Conservation (phyloP, 257 asterid genomes). For the Solanum paucissectum region DNA sequence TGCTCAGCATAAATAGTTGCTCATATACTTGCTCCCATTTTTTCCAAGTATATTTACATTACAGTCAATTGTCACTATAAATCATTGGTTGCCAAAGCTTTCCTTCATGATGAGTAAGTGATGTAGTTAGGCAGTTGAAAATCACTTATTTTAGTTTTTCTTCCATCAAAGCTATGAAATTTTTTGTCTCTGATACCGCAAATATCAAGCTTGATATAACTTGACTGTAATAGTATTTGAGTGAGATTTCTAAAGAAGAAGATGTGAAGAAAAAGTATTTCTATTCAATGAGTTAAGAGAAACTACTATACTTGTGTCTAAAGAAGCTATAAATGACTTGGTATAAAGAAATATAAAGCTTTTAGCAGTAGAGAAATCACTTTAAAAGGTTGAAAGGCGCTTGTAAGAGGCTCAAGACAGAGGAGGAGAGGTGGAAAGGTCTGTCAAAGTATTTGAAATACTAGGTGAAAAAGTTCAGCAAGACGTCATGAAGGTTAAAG, state of each 20-base stretch:
- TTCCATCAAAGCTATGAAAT: constrained; percentile 14
- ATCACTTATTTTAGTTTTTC: constrained; percentile 2
- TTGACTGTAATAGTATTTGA: constrained; percentile 15
- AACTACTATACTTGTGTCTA: background rate
- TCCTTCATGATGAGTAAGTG: constrained; percentile 22
- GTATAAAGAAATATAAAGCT: constrained; percentile 14
- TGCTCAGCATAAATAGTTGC: no score
- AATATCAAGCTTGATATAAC: constrained; percentile 11
- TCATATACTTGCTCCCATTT: constrained; percentile 17
- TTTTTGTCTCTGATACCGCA: constrained; percentile 13
- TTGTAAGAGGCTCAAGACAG: background rate
- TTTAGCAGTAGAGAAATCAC: constrained; percentile 7
- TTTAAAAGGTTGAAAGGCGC: constrained; percentile 11
- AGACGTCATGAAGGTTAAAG: constrained; percentile 8
- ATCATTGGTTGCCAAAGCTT: constrained; percentile 9
- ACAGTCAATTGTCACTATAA: constrained; percentile 16
- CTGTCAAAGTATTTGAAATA: constrained; percentile 4
- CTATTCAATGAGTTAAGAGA: background rate
- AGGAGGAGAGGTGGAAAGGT: background rate
- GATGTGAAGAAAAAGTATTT: background rate
- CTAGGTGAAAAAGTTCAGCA: background rate
- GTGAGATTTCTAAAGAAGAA: background rate
- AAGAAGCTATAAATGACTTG: constrained; percentile 17
- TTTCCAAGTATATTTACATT: constrained; percentile 24
- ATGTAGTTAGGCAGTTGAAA: constrained; percentile 13